Evolutionary conservation across 768 basidiomycete genomes (phyloP), one percentile per base, ranked within the genome.

Genomic region (Mycena sanguinolenta): DNA sequence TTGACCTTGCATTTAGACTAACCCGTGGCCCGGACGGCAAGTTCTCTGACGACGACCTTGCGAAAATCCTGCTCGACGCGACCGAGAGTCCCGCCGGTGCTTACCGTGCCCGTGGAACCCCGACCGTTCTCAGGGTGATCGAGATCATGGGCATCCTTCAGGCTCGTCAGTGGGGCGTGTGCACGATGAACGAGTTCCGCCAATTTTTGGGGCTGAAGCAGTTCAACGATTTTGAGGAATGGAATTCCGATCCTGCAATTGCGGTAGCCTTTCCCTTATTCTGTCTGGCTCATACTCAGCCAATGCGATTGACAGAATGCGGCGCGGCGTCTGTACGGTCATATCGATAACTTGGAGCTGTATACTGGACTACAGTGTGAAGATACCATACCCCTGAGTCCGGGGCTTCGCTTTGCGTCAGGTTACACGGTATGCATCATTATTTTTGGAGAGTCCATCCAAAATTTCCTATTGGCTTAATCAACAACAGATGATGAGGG

Each of bases 121-220:
- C 89, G 0, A 76, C 75, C 3, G 84, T 82, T 4, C 74, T 90
- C 70, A 77, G 86, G 17, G 75, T 88, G 52, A 81, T 90, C 30
- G 90, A 91, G 75, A 85, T 89, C 19, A 79, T 90, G 80, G 86
- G 85, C 1, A 90, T 91, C 46, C 77, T 82, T 55, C 88, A 89
- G 77, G 84, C 86, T 4, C 78, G 90, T 52, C 70, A 71, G 7
- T 90, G 89, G 89, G 89, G 89, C 36, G 82, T 85, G 1, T 87
- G 87, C 73, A 84, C 86, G 5, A 83, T 88, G 83, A 90, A 89
- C 65, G 87, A 89, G 76, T 89, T 89, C 77, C 80, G 88, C 53
- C 74, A 80, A 74, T 86, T 86, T 78, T 70, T 89, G 44, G 86
- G 86, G 16, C 75, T 89, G 21, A 84, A 83, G 74, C 77, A 79